Percentiles rank a stretch among this genome's conserved stretches.
These are phyloP conservation scores for Pseudogymnoascus sp. DNA, from an alignment of 2,329 filamentous ascomycete genomes.

Conservation along the genomic window DNA sequence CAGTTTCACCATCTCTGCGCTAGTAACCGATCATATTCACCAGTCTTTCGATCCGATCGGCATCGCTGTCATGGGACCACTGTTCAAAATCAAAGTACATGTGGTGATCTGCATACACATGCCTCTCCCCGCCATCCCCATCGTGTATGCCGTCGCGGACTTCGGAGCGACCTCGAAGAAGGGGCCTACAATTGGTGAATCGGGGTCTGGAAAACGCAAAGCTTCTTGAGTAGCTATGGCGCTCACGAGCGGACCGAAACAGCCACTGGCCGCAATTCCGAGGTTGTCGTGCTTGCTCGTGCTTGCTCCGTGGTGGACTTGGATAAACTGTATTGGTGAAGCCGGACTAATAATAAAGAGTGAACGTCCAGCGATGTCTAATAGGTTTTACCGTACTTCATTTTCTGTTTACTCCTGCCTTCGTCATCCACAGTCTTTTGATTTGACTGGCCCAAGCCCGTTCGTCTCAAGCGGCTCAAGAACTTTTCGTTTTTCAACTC, in stretches of 20 bases:
- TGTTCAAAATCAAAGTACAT: not conserved
- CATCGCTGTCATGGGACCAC: not conserved
- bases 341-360: not conserved
- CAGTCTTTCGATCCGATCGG: not conserved
- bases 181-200: not conserved
- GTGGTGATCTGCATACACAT: not conserved
- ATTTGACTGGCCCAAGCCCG: constrained; percentile 13
- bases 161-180: not conserved
- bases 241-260: not conserved
- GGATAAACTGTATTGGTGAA: not conserved
- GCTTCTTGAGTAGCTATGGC: not conserved
- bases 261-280: too few species aligned
- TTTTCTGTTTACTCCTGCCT: constrained; percentile 11
- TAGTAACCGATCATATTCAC: not conserved
- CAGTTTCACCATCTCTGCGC: not conserved
- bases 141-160: not conserved
- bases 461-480: constrained; percentile 16
- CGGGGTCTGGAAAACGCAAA: not conserved
- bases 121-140: not conserved
- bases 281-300: not conserved
- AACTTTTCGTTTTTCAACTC: constrained; percentile 18
- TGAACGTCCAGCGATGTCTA: not conserved
- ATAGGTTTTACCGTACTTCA: constrained; percentile 9
- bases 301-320: not conserved
- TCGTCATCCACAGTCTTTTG: not conserved